Conservation (phyloP, 768 basidiomycete species). For the Imleria badia region DNA sequence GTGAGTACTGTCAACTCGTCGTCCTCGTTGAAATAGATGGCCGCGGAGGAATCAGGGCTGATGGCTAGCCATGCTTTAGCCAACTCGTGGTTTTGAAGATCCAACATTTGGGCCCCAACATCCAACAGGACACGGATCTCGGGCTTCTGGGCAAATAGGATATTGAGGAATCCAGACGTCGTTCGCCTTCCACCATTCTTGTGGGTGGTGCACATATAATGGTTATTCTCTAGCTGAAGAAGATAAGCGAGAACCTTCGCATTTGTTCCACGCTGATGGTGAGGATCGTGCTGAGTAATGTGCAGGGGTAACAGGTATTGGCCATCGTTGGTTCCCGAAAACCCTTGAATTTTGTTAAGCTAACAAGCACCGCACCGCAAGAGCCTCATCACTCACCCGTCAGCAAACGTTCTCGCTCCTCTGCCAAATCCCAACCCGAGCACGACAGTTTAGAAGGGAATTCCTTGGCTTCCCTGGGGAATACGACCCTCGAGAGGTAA, state of each 20-base stretch:
- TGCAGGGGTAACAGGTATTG: constrained; percentile 38
- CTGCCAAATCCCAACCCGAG: constrained; percentile 39
- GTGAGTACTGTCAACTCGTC: constrained; percentile 35
- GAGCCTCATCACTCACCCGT: constrained; percentile 9
- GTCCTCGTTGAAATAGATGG: constrained; percentile 31
- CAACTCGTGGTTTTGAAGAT: constrained; percentile 37
- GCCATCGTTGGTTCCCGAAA: constrained; percentile 41
- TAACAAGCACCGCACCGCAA: background rate
- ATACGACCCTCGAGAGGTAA: constrained; percentile 37
- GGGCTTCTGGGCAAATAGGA: constrained; percentile 35
- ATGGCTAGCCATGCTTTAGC: constrained; percentile 41
- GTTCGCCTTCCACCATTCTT: constrained; percentile 13
- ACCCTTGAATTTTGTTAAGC: constrained; percentile 20
- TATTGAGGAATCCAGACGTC: constrained; percentile 21
- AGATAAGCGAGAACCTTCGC: constrained; percentile 37
- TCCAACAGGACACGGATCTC: constrained; percentile 45
- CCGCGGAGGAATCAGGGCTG: constrained; percentile 17
- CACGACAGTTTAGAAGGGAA: constrained; percentile 35
- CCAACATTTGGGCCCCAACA: constrained; percentile 51
- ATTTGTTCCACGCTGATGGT: constrained; percentile 40
- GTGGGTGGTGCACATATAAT: constrained; percentile 15
- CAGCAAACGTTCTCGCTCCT: constrained; percentile 17
- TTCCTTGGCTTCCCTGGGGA: constrained; percentile 36
- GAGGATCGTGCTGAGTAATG: constrained; percentile 29
- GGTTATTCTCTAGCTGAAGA: constrained; percentile 20